A percentile compares a stretch with the other conserved stretches of the same genome.
These are phyloP conservation scores for Phytophthora crassamura DNA, from an alignment of 352 stramenopile species.

Conservation along the genomic window DNA sequence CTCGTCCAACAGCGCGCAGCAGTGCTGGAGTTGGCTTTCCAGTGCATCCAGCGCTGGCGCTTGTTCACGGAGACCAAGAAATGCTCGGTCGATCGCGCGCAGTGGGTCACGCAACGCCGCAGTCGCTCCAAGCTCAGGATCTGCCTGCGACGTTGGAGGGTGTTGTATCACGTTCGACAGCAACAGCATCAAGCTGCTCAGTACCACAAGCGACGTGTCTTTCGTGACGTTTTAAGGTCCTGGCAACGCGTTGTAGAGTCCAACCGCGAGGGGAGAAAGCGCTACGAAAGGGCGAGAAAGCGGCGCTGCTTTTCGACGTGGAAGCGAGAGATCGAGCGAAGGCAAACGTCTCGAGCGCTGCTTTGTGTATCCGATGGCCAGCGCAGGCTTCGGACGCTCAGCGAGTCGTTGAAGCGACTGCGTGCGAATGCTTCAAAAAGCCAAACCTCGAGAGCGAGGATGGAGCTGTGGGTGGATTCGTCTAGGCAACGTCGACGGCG, in stretches of 20 bases:
- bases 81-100: constrained; percentile 31
- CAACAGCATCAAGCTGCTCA: constrained; percentile 3
- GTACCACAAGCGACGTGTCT: background rate
- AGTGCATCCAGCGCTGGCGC: constrained; percentile 57
- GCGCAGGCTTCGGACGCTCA: constrained; percentile 10
- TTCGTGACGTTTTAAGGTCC: constrained; percentile 5
- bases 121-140: constrained; percentile 26
- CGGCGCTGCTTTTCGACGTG: constrained; percentile 13
- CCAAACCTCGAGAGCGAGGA: constrained; percentile 4
- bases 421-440: constrained; percentile 6
- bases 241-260: constrained; percentile 13
- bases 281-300: constrained; percentile 19
- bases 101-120: constrained; percentile 50
- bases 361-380: constrained; percentile 17
- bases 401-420: constrained; percentile 15
- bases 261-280: constrained; percentile 3
- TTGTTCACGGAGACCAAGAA: constrained; percentile 35
- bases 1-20: constrained; percentile 31
- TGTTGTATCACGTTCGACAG: constrained; percentile 3
- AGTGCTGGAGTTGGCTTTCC: constrained; percentile 41
- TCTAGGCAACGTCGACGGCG: background rate
- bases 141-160: constrained; percentile 37
- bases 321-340: constrained; percentile 14
- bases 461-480: constrained; percentile 11
- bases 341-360: constrained; percentile 22